Evolutionary conservation across 495 filamentous ascomycete genomes (phyloP).

Genomic region (Neurospora sp.): DNA sequence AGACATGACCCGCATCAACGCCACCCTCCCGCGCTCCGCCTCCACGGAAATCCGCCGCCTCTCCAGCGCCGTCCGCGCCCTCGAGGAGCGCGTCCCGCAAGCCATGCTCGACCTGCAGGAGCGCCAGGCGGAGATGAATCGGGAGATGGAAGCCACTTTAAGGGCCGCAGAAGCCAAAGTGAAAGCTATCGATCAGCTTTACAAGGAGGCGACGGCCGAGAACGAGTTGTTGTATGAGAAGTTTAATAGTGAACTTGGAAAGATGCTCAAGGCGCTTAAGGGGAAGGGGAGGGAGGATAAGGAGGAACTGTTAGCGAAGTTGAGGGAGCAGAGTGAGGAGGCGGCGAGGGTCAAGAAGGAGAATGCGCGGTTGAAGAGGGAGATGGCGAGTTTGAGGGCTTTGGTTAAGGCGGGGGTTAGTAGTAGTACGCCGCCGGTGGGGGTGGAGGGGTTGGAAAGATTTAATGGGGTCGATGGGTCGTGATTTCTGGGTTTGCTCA

Average conservation of each 20-base stretch:
- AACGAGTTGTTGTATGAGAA: slow-evolving; percentile 90
- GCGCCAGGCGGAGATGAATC: slow-evolving; percentile 50
- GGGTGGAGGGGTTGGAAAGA: not conserved
- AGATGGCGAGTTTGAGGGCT: slow-evolving; percentile 39
- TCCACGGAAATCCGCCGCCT: slow-evolving; percentile 38
- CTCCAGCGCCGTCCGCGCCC: slow-evolving; percentile 43
- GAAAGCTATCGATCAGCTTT: slow-evolving; percentile 76
- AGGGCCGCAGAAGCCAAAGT: slow-evolving; percentile 65
- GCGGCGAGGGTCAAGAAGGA: slow-evolving; percentile 65
- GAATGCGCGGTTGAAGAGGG: slow-evolving; percentile 48
- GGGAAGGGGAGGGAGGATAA: slow-evolving; percentile 59
- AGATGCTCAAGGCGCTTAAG: slow-evolving; percentile 64
- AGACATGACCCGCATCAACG: slow-evolving; percentile 60
- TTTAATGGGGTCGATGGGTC: not conserved
- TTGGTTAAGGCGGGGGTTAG: slow-evolving; percentile 28
- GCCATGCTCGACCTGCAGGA: slow-evolving; percentile 50
- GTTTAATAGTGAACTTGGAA: slow-evolving; percentile 82
- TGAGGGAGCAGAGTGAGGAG: slow-evolving; percentile 60
- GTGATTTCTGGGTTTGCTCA: not conserved
- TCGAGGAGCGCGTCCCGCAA: slow-evolving; percentile 55
- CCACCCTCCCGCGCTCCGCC: slow-evolving; percentile 27
- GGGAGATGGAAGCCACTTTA: slow-evolving; percentile 58
- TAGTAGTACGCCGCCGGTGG: not conserved
- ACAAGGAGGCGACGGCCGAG: slow-evolving; percentile 80
- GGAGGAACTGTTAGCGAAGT: slow-evolving; percentile 55